Conservation (phyloP, 345 rosid genomes). For the Salix purpurea region DNA sequence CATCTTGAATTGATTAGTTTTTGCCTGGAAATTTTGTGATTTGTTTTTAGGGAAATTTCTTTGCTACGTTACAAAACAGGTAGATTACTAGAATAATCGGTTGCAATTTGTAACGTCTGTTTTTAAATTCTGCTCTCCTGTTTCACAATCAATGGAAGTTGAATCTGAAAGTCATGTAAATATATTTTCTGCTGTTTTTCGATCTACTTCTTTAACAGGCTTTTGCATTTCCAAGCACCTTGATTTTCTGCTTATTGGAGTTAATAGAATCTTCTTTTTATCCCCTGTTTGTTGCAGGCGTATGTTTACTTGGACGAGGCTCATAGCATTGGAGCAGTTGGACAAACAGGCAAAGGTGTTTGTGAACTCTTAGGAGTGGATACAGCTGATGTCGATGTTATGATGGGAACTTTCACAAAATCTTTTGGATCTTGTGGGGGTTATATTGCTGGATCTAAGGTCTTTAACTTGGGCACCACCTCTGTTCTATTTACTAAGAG, state of each 20-base stretch:
- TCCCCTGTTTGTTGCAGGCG: conserved; percentile 37
- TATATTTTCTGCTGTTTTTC: background rate
- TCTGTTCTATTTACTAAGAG: background rate
- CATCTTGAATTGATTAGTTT: background rate
- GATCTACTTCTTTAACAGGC: background rate
- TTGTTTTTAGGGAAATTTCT: background rate
- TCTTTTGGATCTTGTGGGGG: conserved; percentile 99
- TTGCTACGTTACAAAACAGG: background rate
- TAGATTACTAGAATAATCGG: background rate
- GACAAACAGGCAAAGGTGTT: conserved; percentile 88
- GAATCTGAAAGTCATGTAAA: background rate
- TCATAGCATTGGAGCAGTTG: conserved; percentile 97
- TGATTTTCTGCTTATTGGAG: background rate
- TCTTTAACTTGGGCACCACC: conserved; percentile 19
- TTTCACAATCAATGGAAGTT: background rate
- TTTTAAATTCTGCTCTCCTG: background rate
- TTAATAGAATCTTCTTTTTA: background rate
- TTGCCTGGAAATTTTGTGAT: background rate
- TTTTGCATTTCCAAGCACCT: background rate
- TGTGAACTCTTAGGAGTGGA: conserved; percentile 94
- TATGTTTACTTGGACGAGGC: conserved; percentile 93
- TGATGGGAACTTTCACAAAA: conserved; percentile 99
- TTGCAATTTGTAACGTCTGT: background rate
- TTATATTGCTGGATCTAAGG: conserved; percentile 95
- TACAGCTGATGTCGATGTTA: conserved; percentile 83